Evolutionary conservation across 139 green algal genomes (phyloP), one percentile per base, ranked within the genome.

Genomic region (Chlorella sorokiniana): DNA sequence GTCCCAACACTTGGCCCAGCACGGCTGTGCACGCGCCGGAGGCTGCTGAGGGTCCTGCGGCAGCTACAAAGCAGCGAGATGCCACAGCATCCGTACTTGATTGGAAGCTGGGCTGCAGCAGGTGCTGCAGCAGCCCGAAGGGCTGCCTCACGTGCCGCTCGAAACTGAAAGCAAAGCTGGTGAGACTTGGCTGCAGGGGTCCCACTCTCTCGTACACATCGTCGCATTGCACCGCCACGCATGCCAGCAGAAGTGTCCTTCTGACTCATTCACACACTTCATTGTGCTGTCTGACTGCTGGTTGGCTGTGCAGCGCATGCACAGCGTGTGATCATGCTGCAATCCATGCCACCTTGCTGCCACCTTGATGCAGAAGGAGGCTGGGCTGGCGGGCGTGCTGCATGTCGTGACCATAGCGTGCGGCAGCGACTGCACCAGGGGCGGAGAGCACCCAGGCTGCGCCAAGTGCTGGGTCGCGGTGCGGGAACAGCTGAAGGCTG

Each of bases 301-400:
- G 22, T 23, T 61, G 52, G 2, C 52, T 4, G 3, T 61, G 52
- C 9, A 20, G 27, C 9, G 52, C 52, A 61, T 16, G 6, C 27
- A 27, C n/a, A n/a, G n/a, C n/a, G n/a, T n/a, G n/a, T n/a, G n/a
- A 16, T 6, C 6, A 61, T 61, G 52, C 52, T 61, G 52, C 27
- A 3, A 61, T 61, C 22, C 52, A 20, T 61, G 52, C 52, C 27
- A 23, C 37, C 41, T 29, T 56, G 7, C 10, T 54, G 41, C 14
- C 16, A n/a, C n/a, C n/a, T n/a, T n/a, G n/a, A n/a, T 67, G 48
- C 71, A 78, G 71, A 48, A 64, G 48, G 33, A 44, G 25, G 44
- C 33, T 1, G 71, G 48, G 16, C 33, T 64, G 35, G 14, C 38
- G 33, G 14, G 29, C 1, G 33, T 78, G 33, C 7, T 67, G 71